Evolutionary conservation across 2,329 filamentous ascomycete species (phyloP), one percentile per base, ranked within the genome.

Genomic region (Aspergillus melleus): DNA sequence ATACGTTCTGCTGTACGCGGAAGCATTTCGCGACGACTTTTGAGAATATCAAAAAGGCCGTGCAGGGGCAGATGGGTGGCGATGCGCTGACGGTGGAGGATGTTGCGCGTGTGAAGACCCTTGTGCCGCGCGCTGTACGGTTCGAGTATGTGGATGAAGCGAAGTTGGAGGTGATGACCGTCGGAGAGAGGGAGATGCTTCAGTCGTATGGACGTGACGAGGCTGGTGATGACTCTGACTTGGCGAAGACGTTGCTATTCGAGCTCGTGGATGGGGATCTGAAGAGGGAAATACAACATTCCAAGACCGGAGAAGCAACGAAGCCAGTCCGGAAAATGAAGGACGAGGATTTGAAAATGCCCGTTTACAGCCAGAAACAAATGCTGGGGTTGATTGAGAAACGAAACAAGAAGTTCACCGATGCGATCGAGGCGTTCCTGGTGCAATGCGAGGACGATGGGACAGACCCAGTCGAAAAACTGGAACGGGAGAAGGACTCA

Each of bases 11-110:
- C 78, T 95, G 88, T 72, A 94, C 94, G 1, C 88, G 95, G 50
- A 97, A 96, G 72, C 91, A 98, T 69, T 83, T 98, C 29, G 88
- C 91, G 0, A 98, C 95, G 0, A 97, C 94, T 0, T 92, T 97
- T 66, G 90, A 95, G 16, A 96, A 90, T 6, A 90, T 99, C 51
- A 92, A 88, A 67, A 85, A 87, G 9, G 86, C 94, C 0, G 94
- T 98, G 0, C 92, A 97, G 74, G 86, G 85, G 0, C 92, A 97
- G 71, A 92, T 88, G 61, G 73, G 90, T 68, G 73, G 72, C 1
- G 84, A 86, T 24, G 80, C 87, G 19, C 76, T 99, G 47, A 81
- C 81, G 0, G 78, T 95, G 20, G 87, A 90, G 61, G 92, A 98
- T 77, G 87, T 98, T 19, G 91, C 93, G 1, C 86, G 89, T 62